phyloP scores from a whole-genome alignment of 352 stramenopile species.

The Phytophthora uliginosa region DNA sequence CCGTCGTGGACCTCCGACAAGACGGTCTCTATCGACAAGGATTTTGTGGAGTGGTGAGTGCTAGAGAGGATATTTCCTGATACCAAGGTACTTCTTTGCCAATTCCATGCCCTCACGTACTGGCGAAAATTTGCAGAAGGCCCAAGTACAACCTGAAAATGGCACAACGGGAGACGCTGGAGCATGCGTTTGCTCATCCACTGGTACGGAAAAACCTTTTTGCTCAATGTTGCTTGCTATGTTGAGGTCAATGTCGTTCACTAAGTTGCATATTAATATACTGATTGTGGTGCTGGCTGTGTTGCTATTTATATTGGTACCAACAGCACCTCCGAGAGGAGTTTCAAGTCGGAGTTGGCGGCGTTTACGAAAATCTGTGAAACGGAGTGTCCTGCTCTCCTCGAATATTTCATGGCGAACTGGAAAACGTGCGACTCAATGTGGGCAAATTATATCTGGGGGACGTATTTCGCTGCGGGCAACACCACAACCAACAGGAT shows the following conservation, averaged over 20 bases:
- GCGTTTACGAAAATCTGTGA: neutral
- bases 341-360: neutral
- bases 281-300: neutral
- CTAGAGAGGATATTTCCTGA: conserved; percentile 3
- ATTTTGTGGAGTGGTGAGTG: conserved; percentile 21
- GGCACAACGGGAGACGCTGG: conserved; percentile 13
- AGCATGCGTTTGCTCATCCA: conserved; percentile 11
- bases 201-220: neutral
- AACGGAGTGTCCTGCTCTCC: neutral
- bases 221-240: conserved; percentile 1
- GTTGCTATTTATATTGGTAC: neutral
- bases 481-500: conserved; percentile 38
- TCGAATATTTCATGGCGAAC: conserved; percentile 20
- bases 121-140: conserved; percentile 9
- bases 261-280: neutral
- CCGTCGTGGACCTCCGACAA: neutral
- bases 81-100: conserved; percentile 14
- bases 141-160: conserved; percentile 18
- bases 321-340: neutral
- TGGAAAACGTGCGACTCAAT: conserved; percentile 25
- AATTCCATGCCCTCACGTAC: conserved; percentile 18
- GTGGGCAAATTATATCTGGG: conserved; percentile 22
- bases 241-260: neutral
- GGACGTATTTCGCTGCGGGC: conserved; percentile 18
- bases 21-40: conserved; percentile 4